Percentiles rank a stretch among this genome's conserved stretches.
phyloP scores from a whole-genome alignment of 306 rosid genomes.

The Pyrus pyrifolia region DNA sequence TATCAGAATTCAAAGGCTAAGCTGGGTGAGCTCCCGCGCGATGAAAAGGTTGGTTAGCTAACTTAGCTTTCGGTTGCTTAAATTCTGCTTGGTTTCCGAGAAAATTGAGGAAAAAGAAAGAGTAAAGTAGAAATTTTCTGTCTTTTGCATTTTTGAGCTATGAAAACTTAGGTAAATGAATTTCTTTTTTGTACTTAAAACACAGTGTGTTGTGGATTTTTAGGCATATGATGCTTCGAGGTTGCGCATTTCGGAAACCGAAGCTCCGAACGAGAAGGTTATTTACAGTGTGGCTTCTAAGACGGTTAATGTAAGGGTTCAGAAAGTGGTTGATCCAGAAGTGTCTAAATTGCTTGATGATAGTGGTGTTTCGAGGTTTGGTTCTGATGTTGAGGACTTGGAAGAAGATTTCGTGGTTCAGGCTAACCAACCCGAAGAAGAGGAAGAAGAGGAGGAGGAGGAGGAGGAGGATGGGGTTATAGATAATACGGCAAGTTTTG shows the following conservation, averaged over 20 bases:
- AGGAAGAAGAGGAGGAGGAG: conserved; percentile 6
- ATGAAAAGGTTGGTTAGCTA: conserved; percentile 53
- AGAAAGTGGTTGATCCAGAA: conserved; percentile 81
- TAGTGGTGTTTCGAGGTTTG: conserved; percentile 62
- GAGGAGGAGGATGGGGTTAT: conserved; percentile 6
- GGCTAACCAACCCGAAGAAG: conserved; percentile 51
- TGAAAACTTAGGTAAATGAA: not conserved
- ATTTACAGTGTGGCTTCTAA: conserved; percentile 57
- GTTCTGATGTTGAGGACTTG: conserved; percentile 79
- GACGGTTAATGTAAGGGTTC: conserved; percentile 54
- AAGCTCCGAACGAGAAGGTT: conserved; percentile 33
- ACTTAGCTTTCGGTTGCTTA: not conserved
- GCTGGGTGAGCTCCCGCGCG: conserved; percentile 52
- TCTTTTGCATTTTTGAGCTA: not conserved
- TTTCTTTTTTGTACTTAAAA: not conserved
- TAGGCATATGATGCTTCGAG: conserved; percentile 93
- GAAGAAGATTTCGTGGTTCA: conserved; percentile 85
- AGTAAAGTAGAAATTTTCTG: not conserved
- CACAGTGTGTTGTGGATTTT: conserved; percentile 5
- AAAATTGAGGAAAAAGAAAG: not conserved
- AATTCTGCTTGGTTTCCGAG: not conserved
- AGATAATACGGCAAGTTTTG: conserved; percentile 1
- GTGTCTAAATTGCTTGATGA: conserved; percentile 79
- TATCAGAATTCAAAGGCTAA: conserved; percentile 66
- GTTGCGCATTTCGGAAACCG: conserved; percentile 39